These are phyloP conservation scores for Byssoonygena ceratinophila DNA, from an alignment of 2,329 filamentous ascomycete genomes.

Conservation along the genomic window DNA sequence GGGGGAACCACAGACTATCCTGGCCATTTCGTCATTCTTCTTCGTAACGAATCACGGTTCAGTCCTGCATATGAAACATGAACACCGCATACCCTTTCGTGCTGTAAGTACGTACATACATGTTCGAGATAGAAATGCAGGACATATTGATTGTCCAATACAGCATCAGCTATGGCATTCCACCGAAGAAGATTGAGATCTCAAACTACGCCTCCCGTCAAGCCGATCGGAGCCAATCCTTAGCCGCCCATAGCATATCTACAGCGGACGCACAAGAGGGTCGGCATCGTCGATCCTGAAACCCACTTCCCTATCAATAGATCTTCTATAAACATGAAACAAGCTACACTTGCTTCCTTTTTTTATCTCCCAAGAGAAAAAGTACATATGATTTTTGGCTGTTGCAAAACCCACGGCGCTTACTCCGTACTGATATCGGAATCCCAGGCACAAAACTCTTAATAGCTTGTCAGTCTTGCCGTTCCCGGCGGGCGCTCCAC, in stretches of 20 bases:
- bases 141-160: too few relatives aligned
- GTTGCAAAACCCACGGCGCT: background rate
- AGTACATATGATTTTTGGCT: background rate
- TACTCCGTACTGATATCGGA: background rate
- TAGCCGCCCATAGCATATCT: background rate
- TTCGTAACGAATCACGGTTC: too few relatives aligned
- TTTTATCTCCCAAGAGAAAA: background rate
- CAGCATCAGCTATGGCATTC: too few relatives aligned
- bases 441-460: background rate
- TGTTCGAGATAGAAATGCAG: too few relatives aligned
- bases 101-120: too few relatives aligned
- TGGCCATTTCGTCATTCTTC: background rate
- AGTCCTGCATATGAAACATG: background rate
- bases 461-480: background rate
- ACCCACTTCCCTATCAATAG: background rate
- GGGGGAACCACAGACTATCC: too few relatives aligned
- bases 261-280: too few relatives aligned
- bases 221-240: too few relatives aligned
- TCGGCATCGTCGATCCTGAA: background rate
- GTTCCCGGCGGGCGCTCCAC: background rate
- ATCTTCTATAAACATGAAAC: background rate
- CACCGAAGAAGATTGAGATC: too few relatives aligned
- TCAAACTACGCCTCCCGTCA: too few relatives aligned
- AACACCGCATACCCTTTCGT: too few relatives aligned
- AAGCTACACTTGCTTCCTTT: background rate